These are phyloP conservation scores for Solanum sparsipilum DNA, from an alignment of 257 asterid species.

Conservation along the genomic window DNA sequence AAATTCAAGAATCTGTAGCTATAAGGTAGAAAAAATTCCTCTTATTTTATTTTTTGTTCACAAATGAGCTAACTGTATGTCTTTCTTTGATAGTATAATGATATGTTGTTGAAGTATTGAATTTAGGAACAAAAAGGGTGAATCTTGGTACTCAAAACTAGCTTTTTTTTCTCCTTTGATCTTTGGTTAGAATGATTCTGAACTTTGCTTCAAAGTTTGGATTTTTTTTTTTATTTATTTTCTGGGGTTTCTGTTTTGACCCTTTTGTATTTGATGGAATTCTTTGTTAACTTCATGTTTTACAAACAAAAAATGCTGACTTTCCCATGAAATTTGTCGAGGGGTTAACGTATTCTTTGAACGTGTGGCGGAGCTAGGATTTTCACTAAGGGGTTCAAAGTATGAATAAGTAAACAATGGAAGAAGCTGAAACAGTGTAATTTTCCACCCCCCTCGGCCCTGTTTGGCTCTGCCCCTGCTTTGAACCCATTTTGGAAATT, in stretches of 20 bases:
- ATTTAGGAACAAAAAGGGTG: neutral
- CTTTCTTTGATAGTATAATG: neutral
- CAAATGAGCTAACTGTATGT: neutral
- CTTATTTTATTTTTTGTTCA: neutral
- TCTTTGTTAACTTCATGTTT: neutral
- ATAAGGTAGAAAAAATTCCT: neutral
- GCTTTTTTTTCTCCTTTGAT: no score
- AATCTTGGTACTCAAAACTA: no score
- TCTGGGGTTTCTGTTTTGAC: no score
- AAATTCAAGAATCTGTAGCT: neutral
- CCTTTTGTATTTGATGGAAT: neutral
- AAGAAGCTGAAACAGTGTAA: neutral
- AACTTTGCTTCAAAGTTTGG: neutral
- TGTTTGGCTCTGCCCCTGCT: fast-evolving
- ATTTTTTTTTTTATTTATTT: no score
- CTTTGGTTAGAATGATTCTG: neutral
- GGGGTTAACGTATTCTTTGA: neutral
- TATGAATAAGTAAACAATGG: no score
- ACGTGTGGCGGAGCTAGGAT: no score
- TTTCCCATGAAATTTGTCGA: neutral
- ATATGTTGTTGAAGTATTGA: neutral
- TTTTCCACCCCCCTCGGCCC: neutral
- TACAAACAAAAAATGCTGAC: neutral
- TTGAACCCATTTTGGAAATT: neutral
- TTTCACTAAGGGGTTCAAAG: no score